Percentiles rank a stretch among this genome's conserved stretches.
Evolutionary conservation across 1,139 yeast genomes (phyloP).

Genomic region (Lodderomyces jiufengensis): DNA sequence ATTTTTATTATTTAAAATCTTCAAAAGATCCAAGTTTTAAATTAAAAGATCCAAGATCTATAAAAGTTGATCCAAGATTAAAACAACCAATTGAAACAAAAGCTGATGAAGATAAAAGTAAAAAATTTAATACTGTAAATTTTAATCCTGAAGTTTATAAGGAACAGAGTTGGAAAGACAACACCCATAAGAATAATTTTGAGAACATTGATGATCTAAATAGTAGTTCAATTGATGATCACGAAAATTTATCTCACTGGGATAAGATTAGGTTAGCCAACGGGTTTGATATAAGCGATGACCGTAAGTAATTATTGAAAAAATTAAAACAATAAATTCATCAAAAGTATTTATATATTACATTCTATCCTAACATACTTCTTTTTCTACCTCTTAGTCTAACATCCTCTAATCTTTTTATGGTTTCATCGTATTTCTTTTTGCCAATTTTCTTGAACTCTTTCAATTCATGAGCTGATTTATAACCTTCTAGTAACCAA

Average conservation of each 20-base stretch:
- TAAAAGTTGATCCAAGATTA: constrained; percentile 2
- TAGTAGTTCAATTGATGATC: not conserved
- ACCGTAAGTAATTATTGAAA: not conserved
- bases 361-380: constrained; percentile 32
- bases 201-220: no score
- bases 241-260: constrained; percentile 20
- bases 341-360: constrained; percentile 1
- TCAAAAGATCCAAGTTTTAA: constrained; percentile 31
- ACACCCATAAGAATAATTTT: no score
- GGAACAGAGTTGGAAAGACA: not conserved
- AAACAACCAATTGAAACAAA: constrained; percentile 1
- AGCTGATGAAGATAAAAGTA: constrained; percentile 1
- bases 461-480: constrained; percentile 30
- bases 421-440: constrained; percentile 51
- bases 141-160: constrained; percentile 7
- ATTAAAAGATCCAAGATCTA: constrained; percentile 9
- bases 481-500: constrained; percentile 77
- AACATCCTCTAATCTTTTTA: constrained; percentile 73
- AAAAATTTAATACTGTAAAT: constrained; percentile 1
- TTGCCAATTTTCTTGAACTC: constrained; percentile 27
- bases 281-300: constrained; percentile 18
- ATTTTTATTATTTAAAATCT: constrained; percentile 32
- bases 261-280: constrained; percentile 25
- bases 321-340: constrained; percentile 5
- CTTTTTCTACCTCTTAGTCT: constrained; percentile 91